Conservation (phyloP, 495 filamentous ascomycete species). For the Trichoderma virens region DNA sequence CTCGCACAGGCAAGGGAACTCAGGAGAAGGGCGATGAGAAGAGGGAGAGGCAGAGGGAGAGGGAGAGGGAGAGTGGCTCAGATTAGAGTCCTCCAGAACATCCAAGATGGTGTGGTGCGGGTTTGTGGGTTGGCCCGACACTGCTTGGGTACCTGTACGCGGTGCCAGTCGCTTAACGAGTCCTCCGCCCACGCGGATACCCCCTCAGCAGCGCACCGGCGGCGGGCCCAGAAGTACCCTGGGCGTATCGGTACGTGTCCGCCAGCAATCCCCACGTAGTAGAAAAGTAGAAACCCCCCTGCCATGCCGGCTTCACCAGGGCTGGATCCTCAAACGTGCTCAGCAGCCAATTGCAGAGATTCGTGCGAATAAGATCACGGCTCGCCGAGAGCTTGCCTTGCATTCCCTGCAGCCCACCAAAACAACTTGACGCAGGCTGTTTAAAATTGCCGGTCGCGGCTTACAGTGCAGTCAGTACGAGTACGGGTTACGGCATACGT, state of each 20-base stretch:
- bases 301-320: neutral
- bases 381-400: neutral
- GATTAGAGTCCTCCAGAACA: neutral
- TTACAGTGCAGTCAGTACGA: neutral
- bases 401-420: conserved; percentile 9
- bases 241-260: neutral
- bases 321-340: conserved; percentile 3
- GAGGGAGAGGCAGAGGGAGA: neutral
- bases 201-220: neutral
- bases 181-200: neutral
- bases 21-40: neutral
- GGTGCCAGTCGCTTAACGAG: neutral
- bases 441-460: neutral
- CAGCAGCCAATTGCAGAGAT: neutral
- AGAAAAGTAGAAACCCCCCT: neutral
- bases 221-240: neutral
- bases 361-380: neutral
- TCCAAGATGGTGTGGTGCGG: conserved; percentile 7
- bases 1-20: neutral
- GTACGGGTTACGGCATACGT: neutral
- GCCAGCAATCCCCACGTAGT: neutral
- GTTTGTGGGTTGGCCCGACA: conserved; percentile 5
- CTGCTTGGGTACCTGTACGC: neutral
- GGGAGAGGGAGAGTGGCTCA: neutral
- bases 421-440: conserved; percentile 2